Base-by-base conservation (phyloP, 129 eudicot genomes). In the Ambrosia artemisiifolia region DNA sequence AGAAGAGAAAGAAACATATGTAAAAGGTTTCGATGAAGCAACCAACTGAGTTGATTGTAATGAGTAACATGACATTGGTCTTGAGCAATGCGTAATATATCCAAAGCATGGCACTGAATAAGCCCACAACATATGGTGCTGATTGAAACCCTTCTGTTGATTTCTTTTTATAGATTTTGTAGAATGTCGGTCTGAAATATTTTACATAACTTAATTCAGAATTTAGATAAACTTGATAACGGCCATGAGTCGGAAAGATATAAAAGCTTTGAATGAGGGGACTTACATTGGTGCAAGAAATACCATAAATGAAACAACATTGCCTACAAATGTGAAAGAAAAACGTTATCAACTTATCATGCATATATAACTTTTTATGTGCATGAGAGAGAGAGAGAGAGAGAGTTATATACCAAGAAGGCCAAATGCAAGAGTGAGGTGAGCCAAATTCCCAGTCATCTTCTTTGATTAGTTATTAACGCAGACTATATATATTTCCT, bases 41-140 rank as follows among this genome's bases (percentile, higher is more conserved):
- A 7, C 98, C 98, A 43, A 89, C 76, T 2, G 96, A 75, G 71
- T 93, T 93, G 2, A 93, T 93, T 17, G 96, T 89, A 75, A 89
- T 82, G 65, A 93, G 90, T 70, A 93, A 85, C 34, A 88, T 77
- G 34, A 78, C 72, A 59, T 93, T 72, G 47, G 84, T 7, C 70
- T 89, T 88, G 75, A 89, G 80, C 18, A 85, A 71, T 11, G 98
- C 98, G 42, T 93, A 93, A 67, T 87, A 89, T n/a, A 93, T 84
- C 96, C 89, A 93, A 55, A 93, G 92, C 92, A 85, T 80, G 47
- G 92, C 83, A 43, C 96, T 93, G 46, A 89, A 89, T 28, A 93
- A 81, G 2, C 88, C 90, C 3, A 93, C 88, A 32, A 87, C 91
- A 40, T 92, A 92, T 0, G 98, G 96, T n/a, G 87, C 74, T 0